phyloP scores from a whole-genome alignment of 2,329 filamentous ascomycete species.

The Colletotrichum sp. region DNA sequence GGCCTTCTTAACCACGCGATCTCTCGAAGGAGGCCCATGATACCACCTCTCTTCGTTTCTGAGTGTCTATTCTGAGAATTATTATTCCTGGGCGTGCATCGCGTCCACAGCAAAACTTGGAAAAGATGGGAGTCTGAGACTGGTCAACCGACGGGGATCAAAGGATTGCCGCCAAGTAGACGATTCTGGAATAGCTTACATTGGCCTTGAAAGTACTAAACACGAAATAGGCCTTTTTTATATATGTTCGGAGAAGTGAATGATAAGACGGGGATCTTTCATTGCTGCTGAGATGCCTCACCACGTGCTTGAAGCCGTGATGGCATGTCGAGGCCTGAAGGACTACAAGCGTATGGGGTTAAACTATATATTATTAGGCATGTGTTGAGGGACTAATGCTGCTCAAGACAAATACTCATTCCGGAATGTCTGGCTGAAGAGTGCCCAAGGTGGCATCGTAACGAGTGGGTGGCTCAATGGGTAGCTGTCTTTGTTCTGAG shows the following conservation, averaged over 20 bases:
- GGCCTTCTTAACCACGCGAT: background rate
- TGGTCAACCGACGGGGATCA: background rate
- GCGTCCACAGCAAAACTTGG: background rate
- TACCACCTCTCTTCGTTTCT: background rate
- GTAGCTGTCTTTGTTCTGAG: background rate
- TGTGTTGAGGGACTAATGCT: background rate
- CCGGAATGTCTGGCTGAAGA: too few species aligned
- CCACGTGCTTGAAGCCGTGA: background rate
- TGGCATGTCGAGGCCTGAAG: background rate
- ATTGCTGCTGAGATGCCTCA: background rate
- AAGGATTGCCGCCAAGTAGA: background rate
- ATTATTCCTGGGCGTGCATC: background rate
- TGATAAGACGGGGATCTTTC: too few species aligned
- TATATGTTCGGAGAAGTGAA: background rate
- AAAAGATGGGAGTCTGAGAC: background rate
- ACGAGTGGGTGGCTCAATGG: accelerated
- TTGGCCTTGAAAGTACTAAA: background rate
- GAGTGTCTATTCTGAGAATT: background rate
- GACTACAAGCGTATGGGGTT: background rate
- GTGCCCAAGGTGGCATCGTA: too few species aligned
- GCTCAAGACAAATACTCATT: background rate
- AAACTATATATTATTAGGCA: background rate
- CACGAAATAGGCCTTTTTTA: background rate
- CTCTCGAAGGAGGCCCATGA: background rate
- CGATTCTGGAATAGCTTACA: accelerated